phyloP scores from a whole-genome alignment of 176 grass and related monocot genomes.

The Cenchrus purpureus region DNA sequence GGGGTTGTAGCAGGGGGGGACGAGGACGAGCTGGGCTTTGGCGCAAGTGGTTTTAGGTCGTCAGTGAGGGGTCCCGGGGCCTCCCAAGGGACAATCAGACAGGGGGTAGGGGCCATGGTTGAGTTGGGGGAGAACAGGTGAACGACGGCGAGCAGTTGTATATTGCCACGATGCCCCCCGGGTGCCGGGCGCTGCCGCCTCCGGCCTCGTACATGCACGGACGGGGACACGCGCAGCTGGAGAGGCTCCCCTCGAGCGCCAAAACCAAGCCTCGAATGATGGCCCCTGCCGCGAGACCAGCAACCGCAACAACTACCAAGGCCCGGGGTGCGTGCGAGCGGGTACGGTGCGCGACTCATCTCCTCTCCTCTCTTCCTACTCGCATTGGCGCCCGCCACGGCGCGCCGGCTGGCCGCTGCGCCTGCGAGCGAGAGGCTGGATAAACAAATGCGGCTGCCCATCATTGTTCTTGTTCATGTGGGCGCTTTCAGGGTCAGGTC shows the following conservation, averaged over 20 bases:
- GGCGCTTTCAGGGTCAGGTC: neutral
- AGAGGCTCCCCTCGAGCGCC: constrained; percentile 46
- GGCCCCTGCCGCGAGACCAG: constrained; percentile 32
- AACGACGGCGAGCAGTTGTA: constrained; percentile 20
- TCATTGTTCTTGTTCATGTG: constrained; percentile 42
- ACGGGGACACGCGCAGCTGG: constrained; percentile 23
- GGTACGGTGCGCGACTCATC: constrained; percentile 28
- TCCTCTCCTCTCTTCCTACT: neutral
- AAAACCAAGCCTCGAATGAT: constrained; percentile 35
- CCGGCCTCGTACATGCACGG: constrained; percentile 38
- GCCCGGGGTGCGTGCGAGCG: constrained; percentile 14
- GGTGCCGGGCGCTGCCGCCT: neutral
- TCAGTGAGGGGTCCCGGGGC: constrained; percentile 1
- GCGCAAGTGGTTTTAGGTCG: neutral
- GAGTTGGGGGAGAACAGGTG: constrained; percentile 1
- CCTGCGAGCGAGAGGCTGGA: too few species aligned
- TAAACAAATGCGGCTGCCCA: constrained; percentile 25
- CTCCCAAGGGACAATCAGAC: constrained; percentile 43
- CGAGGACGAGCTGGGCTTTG: neutral
- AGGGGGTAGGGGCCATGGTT: constrained; percentile 28
- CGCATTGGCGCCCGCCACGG: neutral
- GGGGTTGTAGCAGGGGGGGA: neutral
- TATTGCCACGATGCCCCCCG: constrained; percentile 26
- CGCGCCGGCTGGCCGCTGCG: neutral
- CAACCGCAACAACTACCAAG: constrained; percentile 52